A percentile compares a stretch with the other conserved stretches of the same genome.
These are phyloP conservation scores for Neurospora sublineolata DNA, from an alignment of 495 filamentous ascomycete genomes.

Conservation along the genomic window DNA sequence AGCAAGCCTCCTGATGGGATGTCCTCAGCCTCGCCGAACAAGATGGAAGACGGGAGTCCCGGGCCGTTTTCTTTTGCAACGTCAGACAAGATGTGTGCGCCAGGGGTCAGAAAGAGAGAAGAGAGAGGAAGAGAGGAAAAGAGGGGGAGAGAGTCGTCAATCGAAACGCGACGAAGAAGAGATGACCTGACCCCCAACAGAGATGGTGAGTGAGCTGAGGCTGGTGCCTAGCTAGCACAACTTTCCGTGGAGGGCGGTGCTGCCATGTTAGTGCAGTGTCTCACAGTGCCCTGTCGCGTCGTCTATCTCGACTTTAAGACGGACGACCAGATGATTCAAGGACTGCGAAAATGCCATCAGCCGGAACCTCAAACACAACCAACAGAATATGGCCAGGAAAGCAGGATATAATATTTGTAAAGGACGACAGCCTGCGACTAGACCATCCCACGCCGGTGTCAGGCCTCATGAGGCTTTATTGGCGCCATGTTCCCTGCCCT, in stretches of 20 bases:
- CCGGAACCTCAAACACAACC: background rate
- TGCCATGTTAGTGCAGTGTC: slow-evolving; percentile 12
- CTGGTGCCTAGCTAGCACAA: slow-evolving; percentile 14
- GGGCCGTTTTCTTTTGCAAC: background rate
- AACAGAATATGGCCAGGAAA: slow-evolving; percentile 3
- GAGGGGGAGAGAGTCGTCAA: slow-evolving; percentile 1
- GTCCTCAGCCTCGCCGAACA: slow-evolving; percentile 3
- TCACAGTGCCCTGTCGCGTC: background rate
- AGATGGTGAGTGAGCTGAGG: background rate
- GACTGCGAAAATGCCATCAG: slow-evolving; percentile 5
- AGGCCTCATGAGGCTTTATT: background rate
- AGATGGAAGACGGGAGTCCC: background rate
- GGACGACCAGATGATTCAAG: slow-evolving; percentile 8
- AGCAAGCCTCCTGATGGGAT: slow-evolving; percentile 19
- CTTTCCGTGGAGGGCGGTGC: slow-evolving; percentile 9
- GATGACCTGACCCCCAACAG: background rate
- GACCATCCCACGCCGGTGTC: background rate
- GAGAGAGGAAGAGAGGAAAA: background rate
- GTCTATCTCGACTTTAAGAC: slow-evolving; percentile 12
- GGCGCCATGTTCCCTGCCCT: background rate
- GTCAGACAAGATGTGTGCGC: slow-evolving; percentile 3
- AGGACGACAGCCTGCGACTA: background rate
- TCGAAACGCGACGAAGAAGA: background rate
- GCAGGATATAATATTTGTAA: background rate
- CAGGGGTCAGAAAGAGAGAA: background rate